Percentiles rank a stretch among this genome's conserved stretches.
Conservation (phyloP, 1,284 basidiomycete genomes). For the Heterobasidion occidentale region DNA sequence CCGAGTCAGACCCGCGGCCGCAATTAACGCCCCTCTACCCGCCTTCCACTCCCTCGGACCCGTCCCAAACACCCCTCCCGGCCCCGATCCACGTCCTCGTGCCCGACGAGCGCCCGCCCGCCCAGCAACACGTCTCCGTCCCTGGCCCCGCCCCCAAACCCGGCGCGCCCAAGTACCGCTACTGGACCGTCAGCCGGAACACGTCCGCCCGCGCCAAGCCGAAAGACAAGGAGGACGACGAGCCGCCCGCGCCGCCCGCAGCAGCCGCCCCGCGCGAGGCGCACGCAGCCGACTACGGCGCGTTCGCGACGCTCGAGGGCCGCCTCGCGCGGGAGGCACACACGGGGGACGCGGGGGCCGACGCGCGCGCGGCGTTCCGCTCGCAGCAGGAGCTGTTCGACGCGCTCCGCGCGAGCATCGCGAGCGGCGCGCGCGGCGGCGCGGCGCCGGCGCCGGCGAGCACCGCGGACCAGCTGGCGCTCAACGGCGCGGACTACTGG, state of each 20-base stretch:
- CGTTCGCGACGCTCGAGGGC: slow-evolving; percentile 43
- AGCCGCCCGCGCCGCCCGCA: slow-evolving; percentile 18
- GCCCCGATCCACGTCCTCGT: slow-evolving; percentile 19
- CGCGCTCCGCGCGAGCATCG: slow-evolving; percentile 17
- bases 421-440: slow-evolving; percentile 6
- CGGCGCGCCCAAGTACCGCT: slow-evolving; percentile 19
- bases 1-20: slow-evolving; percentile 46
- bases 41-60: slow-evolving; percentile 19
- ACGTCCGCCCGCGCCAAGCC: slow-evolving; percentile 34
- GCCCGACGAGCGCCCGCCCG: slow-evolving; percentile 8
- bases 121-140: neutral
- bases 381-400: slow-evolving; percentile 29
- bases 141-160: slow-evolving; percentile 1
- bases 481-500: slow-evolving; percentile 32
- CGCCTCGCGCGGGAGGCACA: slow-evolving; percentile 35
- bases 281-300: slow-evolving; percentile 52
- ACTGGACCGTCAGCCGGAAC: slow-evolving; percentile 35
- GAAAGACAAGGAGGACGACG: slow-evolving; percentile 48
- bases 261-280: slow-evolving; percentile 41
- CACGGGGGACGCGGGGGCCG: neutral
- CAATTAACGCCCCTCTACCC: slow-evolving; percentile 50
- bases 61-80: slow-evolving; percentile 16
- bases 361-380: slow-evolving; percentile 20
- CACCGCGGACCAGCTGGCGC: slow-evolving; percentile 6
- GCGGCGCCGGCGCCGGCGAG: neutral